Evolutionary conservation across 1,139 yeast species (phyloP), one percentile per base, ranked within the genome.

Genomic region (Blastobotrys malaysiensis): DNA sequence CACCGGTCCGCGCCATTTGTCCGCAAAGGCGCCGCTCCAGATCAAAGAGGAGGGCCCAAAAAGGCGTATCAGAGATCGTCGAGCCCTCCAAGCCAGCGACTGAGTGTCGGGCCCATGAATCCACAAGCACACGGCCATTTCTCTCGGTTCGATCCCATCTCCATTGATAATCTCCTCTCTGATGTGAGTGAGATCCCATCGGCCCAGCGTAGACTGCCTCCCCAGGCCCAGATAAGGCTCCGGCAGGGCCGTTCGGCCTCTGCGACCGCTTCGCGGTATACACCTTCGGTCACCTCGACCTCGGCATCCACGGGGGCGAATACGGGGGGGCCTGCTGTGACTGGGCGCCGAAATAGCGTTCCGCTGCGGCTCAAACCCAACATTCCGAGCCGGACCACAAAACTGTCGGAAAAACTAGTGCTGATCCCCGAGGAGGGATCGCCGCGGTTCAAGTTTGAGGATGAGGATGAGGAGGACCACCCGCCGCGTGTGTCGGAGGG

Each of bases 131-230:
- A 45, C 19, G 51, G 51, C 39, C 51, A 48, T 6, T 48, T 48
- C 19, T 14, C 51, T 6, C 22, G 55, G 39, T 64, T 64, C 52
- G 62, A 58, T 36, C 57, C 62, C 21, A 68, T 71, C n/a, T 66
- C 71, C 3, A 68, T 71, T 22, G 74, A 71, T 55, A 65, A 65
- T 48, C 63, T 71, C 18, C 71, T 90, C 13, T 82, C 88, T 20
- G 85, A 85, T 62, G 80, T 86, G 13, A 84, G 95, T 58, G 97
- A 88, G 63, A 88, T 90, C 13, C 97, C 97, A 0, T 86, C 95
- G 2, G 88, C 88, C 3, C 82, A 82, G 59, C 77, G 82, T 55
- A 67, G 88, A 57, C 9, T 21, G 7, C 55, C 50, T n/a, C 18
- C 20, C 22, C 36, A 31, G 22, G 24, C 36, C 22, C 45, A 49